Evolutionary conservation across 2,329 filamentous ascomycete species (phyloP).

Genomic region (Coniochaeta sp.): DNA sequence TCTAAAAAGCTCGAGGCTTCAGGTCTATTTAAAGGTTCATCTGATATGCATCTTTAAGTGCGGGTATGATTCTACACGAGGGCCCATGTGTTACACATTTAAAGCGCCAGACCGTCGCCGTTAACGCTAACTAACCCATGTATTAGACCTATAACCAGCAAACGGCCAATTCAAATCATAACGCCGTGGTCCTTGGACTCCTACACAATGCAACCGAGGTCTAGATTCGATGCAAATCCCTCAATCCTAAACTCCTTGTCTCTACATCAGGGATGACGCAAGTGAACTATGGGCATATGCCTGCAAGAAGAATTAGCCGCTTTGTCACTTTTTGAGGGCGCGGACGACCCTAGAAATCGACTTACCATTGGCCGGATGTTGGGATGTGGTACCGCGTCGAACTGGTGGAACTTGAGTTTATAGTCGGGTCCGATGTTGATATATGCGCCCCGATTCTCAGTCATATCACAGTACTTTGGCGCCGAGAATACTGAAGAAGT

Average conservation of each 20-base stretch:
- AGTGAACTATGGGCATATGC: slow-evolving; percentile 81
- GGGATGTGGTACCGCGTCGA: slow-evolving; percentile 94
- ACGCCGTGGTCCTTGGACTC: background rate
- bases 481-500: slow-evolving; percentile 74
- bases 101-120: background rate
- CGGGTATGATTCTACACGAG: background rate
- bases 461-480: slow-evolving; percentile 94
- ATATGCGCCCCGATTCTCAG: slow-evolving; percentile 95
- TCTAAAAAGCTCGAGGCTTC: too few species aligned
- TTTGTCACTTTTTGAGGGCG: background rate
- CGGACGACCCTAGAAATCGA: slow-evolving; percentile 2
- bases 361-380: slow-evolving; percentile 85
- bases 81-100: background rate
- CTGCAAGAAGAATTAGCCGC: slow-evolving; percentile 32
- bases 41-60: background rate
- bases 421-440: slow-evolving; percentile 93
- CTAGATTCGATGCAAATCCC: slow-evolving; percentile 5
- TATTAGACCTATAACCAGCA: background rate
- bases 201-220: slow-evolving; percentile 6
- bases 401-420: slow-evolving; percentile 87
- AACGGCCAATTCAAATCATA: background rate
- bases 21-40: background rate
- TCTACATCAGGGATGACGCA: slow-evolving; percentile 66
- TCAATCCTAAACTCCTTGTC: background rate
- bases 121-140: background rate